Percentiles rank a stretch among this genome's conserved stretches.
Conservation (phyloP, 257 asterid genomes). For the Nicotiana noctiflora region DNA sequence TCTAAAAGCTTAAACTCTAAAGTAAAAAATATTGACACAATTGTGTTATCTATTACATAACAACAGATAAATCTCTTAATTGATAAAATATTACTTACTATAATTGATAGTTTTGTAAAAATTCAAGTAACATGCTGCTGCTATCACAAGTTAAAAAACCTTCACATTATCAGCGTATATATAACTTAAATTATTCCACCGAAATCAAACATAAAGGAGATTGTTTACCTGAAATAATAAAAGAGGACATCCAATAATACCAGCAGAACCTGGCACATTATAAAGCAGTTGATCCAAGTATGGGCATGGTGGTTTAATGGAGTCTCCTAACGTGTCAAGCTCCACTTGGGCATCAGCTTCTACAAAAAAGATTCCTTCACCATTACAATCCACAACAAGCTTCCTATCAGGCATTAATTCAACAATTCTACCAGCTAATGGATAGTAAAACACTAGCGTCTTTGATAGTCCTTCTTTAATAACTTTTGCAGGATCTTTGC, state of each 20-base stretch:
- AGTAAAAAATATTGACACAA: too few relatives aligned
- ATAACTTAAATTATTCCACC: too few relatives aligned
- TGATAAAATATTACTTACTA: too few relatives aligned
- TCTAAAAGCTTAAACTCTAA: too few relatives aligned
- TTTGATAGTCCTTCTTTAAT: slow-evolving; percentile 14
- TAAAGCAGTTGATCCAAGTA: background rate
- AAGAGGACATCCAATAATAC: background rate
- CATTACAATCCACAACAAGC: slow-evolving; percentile 15
- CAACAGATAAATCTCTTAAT: too few relatives aligned
- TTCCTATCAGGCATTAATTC: slow-evolving; percentile 1
- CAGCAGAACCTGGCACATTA: background rate
- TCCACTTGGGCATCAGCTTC: slow-evolving; percentile 3
- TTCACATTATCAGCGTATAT: too few relatives aligned
- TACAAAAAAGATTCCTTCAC: slow-evolving; percentile 18
- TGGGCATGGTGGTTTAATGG: background rate
- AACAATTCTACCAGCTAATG: slow-evolving; percentile 17
- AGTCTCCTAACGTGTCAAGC: background rate
- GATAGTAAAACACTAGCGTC: slow-evolving; percentile 17
- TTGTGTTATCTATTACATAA: too few relatives aligned
- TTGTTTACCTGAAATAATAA: background rate
- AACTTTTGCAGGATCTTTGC: slow-evolving; percentile 1
- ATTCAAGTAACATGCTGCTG: too few relatives aligned
- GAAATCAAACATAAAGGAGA: too few relatives aligned
- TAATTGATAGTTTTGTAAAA: too few relatives aligned
- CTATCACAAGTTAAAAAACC: too few relatives aligned